Conservation (phyloP, 768 basidiomycete genomes). For the Tephrocybe sp. region DNA sequence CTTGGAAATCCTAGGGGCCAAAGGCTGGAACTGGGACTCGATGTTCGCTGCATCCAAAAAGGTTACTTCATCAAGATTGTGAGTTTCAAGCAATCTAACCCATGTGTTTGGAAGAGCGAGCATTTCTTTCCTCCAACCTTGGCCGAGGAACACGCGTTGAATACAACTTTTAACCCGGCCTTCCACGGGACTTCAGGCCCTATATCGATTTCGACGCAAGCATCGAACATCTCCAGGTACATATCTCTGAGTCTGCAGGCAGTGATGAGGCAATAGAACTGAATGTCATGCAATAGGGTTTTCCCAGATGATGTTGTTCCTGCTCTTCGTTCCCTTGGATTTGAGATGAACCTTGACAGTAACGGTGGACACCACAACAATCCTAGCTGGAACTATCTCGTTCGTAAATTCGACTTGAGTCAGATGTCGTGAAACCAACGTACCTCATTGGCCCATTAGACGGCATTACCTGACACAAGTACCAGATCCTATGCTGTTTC, state of each 20-base stretch:
- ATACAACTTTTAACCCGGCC: constrained; percentile 6
- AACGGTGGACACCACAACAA: constrained; percentile 15
- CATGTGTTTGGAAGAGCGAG: constrained; percentile 7
- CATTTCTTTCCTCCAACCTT: constrained; percentile 14
- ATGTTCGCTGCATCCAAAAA: constrained; percentile 14
- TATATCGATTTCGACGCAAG: constrained; percentile 12
- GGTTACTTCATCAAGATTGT: neutral
- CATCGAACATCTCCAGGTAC: constrained; percentile 13
- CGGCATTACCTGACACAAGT: constrained; percentile 10
- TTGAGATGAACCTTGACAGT: constrained; percentile 10
- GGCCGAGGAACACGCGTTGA: neutral
- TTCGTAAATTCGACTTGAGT: neutral
- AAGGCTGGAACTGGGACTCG: constrained; percentile 15
- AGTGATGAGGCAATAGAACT: neutral
- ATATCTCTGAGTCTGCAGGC: neutral
- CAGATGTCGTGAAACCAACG: neutral
- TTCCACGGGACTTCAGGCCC: constrained; percentile 14
- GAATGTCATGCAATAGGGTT: constrained; percentile 3
- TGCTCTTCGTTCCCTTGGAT: constrained; percentile 11
- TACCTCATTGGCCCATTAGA: neutral
- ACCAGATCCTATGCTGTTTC: constrained; percentile 16
- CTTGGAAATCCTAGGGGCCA: constrained; percentile 12
- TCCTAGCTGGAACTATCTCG: constrained; percentile 14
- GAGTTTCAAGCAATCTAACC: neutral
- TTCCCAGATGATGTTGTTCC: constrained; percentile 9